Conservation (phyloP, 257 asterid genomes). For the Schizonepeta tenuifolia region DNA sequence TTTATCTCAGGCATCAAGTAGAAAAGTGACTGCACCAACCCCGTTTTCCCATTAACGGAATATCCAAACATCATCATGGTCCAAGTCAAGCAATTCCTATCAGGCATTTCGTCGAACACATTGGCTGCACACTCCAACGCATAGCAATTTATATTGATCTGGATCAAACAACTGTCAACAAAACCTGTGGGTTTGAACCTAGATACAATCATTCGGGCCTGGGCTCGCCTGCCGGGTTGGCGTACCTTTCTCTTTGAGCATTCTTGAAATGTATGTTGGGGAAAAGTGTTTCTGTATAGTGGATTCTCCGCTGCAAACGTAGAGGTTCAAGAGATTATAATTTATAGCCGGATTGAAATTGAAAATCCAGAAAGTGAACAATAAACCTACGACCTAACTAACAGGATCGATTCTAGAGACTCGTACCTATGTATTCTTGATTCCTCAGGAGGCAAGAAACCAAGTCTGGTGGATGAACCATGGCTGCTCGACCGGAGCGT, state of each 20-base stretch:
- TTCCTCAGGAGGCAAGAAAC: conserved; percentile 29
- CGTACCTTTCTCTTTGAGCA: conserved; percentile 56
- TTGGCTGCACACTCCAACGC: conserved; percentile 28
- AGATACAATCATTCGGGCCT: conserved; percentile 64
- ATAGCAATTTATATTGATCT: conserved; percentile 50
- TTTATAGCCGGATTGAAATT: too few relatives aligned
- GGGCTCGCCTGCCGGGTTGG: conserved; percentile 68
- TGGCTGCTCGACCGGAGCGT: conserved; percentile 28
- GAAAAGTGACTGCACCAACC: too few relatives aligned
- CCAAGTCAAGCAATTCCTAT: conserved; percentile 55
- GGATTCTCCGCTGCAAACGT: conserved; percentile 35
- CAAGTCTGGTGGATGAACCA: conserved; percentile 28
- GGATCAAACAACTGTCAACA: conserved; percentile 28
- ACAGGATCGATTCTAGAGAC: too few relatives aligned
- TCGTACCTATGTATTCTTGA: conserved; percentile 15
- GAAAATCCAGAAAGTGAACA: too few relatives aligned
- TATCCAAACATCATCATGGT: conserved; percentile 45
- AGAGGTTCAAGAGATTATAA: conserved; percentile 29
- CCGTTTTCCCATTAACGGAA: conserved; percentile 39
- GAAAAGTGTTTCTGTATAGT: conserved; percentile 51
- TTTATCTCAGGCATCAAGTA: too few relatives aligned
- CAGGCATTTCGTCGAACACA: conserved; percentile 56
- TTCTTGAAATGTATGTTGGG: conserved; percentile 57
- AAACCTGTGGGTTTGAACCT: conserved; percentile 77
- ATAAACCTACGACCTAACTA: too few relatives aligned